A percentile compares a stretch with the other conserved stretches of the same genome.
phyloP scores from a whole-genome alignment of 2,329 filamentous ascomycete species.

The Conoideocrella luteorostrata region DNA sequence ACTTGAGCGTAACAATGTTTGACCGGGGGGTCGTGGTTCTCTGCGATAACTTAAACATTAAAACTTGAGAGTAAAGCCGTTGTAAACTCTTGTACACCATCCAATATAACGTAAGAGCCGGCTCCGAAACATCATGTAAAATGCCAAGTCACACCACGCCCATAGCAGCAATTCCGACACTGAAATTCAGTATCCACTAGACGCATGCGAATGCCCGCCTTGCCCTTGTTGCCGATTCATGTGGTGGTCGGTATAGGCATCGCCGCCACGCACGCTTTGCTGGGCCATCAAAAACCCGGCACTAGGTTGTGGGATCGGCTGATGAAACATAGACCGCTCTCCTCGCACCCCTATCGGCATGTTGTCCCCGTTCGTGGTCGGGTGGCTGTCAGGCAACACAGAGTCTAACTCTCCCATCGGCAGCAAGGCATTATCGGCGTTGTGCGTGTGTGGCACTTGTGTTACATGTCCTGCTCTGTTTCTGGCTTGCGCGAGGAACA shows the following conservation, averaged over 20 bases:
- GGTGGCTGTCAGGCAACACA: constrained; percentile 12
- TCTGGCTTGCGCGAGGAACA: constrained; percentile 21
- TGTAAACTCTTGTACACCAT: too few species aligned
- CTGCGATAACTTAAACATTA: too few species aligned
- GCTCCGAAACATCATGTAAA: too few species aligned
- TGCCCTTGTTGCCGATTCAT: constrained; percentile 11
- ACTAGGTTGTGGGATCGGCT: constrained; percentile 11
- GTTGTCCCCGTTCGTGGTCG: constrained; percentile 8
- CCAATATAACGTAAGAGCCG: too few species aligned
- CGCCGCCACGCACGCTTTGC: constrained; percentile 15
- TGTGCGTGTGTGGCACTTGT: constrained; percentile 15
- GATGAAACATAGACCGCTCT: constrained; percentile 15
- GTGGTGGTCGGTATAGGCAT: constrained; percentile 15
- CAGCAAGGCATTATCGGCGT: constrained; percentile 15
- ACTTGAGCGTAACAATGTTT: too few species aligned
- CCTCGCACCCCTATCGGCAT: constrained; percentile 8
- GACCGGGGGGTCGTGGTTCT: too few species aligned
- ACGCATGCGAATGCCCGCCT: constrained; percentile 12
- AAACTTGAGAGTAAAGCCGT: too few species aligned
- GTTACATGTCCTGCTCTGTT: constrained; percentile 13
- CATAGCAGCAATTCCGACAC: too few species aligned
- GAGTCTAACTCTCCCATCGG: constrained; percentile 16
- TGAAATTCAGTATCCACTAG: constrained; percentile 5
- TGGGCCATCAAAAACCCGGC: constrained; percentile 15
- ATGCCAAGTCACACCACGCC: too few species aligned